Evolutionary conservation across 345 rosid species (phyloP).

Genomic region (Microthlaspi erraticum): DNA sequence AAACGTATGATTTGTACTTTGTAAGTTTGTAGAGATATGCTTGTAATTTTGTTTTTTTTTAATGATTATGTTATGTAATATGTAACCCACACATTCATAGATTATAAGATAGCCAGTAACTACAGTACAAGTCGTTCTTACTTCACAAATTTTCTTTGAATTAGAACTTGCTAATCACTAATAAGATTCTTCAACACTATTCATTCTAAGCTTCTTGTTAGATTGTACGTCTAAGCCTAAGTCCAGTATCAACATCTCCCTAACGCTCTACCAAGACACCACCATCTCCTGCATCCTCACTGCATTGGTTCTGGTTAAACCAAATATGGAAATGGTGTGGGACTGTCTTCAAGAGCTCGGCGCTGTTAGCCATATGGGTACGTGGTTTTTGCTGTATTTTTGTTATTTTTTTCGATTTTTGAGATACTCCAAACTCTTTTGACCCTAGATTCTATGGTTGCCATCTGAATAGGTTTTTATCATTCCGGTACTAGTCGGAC

Average conservation of each 20-base stretch:
- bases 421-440: background rate
- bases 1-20: background rate
- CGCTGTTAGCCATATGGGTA: constrained; percentile 93
- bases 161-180: too few species aligned
- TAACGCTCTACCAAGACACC: too few species aligned
- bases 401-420: constrained; percentile 4
- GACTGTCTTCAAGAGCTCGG: constrained; percentile 82
- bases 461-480: constrained; percentile 67
- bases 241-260: constrained; percentile 62
- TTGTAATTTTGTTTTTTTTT: too few species aligned
- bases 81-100: too few species aligned
- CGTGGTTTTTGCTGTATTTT: constrained; percentile 37
- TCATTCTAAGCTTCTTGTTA: constrained; percentile 45
- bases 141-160: too few species aligned
- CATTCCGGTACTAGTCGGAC: constrained; percentile 92
- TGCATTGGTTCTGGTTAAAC: constrained; percentile 44
- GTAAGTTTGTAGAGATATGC: too few species aligned
- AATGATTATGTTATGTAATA: too few species aligned
- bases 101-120: too few species aligned
- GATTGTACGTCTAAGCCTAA: constrained; percentile 62
- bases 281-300: constrained; percentile 34
- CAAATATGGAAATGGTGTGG: constrained; percentile 88
- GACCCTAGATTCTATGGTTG: constrained; percentile 12
- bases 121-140: too few species aligned
- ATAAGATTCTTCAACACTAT: background rate